Conservation (phyloP, 148 eudicot genomes). For the Cornus florida region DNA sequence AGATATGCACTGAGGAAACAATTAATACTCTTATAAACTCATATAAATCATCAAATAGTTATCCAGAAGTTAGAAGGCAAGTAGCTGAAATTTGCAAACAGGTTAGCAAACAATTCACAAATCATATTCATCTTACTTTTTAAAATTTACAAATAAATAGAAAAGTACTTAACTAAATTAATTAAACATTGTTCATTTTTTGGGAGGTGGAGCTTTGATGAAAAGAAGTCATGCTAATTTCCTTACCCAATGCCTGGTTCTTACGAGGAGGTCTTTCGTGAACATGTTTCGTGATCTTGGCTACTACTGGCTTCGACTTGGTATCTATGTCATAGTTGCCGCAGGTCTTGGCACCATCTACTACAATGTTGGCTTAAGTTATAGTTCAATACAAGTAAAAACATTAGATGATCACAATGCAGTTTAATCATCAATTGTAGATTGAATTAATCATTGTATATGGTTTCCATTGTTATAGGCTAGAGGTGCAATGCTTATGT, state of each 20-base stretch:
- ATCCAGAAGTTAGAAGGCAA: constrained; percentile 21
- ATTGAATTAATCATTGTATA: neutral
- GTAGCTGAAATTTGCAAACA: constrained; percentile 27
- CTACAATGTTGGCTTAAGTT: constrained; percentile 34
- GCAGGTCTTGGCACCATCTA: constrained; percentile 43
- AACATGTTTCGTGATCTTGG: constrained; percentile 73
- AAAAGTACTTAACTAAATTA: no score
- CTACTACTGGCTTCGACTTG: constrained; percentile 64
- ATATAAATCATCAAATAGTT: constrained; percentile 35
- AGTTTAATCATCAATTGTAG: neutral
- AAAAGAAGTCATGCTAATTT: constrained; percentile 35
- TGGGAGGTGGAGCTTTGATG: constrained; percentile 32
- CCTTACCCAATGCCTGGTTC: constrained; percentile 48
- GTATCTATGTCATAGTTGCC: constrained; percentile 33
- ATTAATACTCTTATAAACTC: constrained; percentile 31
- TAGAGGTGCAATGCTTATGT: constrained; percentile 47
- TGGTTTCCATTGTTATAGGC: constrained; percentile 29
- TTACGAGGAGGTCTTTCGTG: constrained; percentile 54
- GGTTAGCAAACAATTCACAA: constrained; percentile 13
- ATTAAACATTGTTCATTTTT: no score
- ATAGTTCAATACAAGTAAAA: constrained; percentile 48
- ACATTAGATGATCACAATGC: neutral
- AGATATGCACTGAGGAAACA: constrained; percentile 29
- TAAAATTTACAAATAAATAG: no score
- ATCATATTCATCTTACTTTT: no score